phyloP scores from a whole-genome alignment of 345 rosid species.

The Lepidium africanum region DNA sequence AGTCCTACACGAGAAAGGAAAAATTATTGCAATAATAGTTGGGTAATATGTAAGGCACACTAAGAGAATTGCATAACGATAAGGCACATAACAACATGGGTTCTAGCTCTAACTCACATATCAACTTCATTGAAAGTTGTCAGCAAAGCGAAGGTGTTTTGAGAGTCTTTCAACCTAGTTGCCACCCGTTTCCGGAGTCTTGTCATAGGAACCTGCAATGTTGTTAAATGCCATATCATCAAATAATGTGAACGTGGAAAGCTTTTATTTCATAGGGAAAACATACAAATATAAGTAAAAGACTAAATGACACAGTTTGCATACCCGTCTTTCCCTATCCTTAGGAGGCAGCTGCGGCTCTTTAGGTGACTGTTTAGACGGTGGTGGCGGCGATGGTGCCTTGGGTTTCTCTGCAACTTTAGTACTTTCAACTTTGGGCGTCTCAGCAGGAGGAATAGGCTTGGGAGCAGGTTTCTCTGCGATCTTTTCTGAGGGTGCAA shows the following conservation, averaged over 20 bases:
- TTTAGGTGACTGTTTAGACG: conserved; percentile 55
- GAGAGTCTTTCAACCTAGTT: conserved; percentile 91
- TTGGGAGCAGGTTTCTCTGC: conserved; percentile 44
- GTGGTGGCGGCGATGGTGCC: conserved; percentile 48
- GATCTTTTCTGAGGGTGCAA: conserved; percentile 63
- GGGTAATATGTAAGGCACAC: not conserved
- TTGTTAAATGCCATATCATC: conserved; percentile 15
- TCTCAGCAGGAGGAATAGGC: conserved; percentile 48
- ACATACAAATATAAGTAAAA: not conserved
- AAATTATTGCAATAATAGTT: not conserved
- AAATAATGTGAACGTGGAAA: not conserved
- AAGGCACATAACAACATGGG: not conserved
- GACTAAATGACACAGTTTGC: conserved; percentile 16
- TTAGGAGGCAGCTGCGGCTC: conserved; percentile 99
- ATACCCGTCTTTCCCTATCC: conserved; percentile 94
- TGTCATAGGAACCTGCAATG: conserved; percentile 90
- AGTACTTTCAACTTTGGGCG: conserved; percentile 42
- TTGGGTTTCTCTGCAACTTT: conserved; percentile 46
- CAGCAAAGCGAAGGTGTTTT: conserved; percentile 90
- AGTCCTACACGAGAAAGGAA: conserved; percentile 47
- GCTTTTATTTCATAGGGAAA: conserved; percentile 1
- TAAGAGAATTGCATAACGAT: not conserved
- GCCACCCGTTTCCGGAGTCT: conserved; percentile 96
- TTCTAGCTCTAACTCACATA: conserved; percentile 44
- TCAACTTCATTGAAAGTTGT: conserved; percentile 99